Conservation (phyloP, 1,284 basidiomycete genomes). For the Athelia psychrophila region DNA sequence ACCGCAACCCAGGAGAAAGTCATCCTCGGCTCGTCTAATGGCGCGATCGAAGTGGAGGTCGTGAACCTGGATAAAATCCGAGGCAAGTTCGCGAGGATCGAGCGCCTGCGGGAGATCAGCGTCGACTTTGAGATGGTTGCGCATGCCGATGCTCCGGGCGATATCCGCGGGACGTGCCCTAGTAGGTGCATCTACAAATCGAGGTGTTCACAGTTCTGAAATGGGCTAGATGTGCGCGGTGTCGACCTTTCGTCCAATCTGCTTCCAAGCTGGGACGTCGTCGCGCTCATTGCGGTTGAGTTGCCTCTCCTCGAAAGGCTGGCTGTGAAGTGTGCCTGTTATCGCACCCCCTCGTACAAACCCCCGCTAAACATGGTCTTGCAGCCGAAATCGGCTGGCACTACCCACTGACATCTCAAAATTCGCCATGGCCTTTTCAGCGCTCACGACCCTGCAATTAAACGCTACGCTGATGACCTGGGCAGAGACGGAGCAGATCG, state of each 20-base stretch:
- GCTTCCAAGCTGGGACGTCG: conserved; percentile 67
- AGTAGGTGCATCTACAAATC: conserved; percentile 45
- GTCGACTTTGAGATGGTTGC: conserved; percentile 71
- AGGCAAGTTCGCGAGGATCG: conserved; percentile 64
- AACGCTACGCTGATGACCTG: conserved; percentile 73
- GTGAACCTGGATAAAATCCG: conserved; percentile 81
- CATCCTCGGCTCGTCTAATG: conserved; percentile 77
- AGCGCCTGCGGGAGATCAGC: conserved; percentile 73
- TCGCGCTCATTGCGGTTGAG: conserved; percentile 65
- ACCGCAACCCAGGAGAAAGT: conserved; percentile 54
- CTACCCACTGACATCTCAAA: conserved; percentile 24
- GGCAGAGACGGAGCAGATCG: conserved; percentile 59
- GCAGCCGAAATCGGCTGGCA: conserved; percentile 60
- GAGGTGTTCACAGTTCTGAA: conserved; percentile 2
- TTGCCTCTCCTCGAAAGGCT: conserved; percentile 66
- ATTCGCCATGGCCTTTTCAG: conserved; percentile 45
- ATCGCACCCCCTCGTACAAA: conserved; percentile 6
- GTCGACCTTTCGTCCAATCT: conserved; percentile 85
- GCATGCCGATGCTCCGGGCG: conserved; percentile 48
- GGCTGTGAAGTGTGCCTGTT: conserved; percentile 67
- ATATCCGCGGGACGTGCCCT: conserved; percentile 60
- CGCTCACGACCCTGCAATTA: conserved; percentile 69
- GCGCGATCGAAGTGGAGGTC: conserved; percentile 83
- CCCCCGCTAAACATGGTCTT: conserved; percentile 16
- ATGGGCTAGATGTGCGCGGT: conserved; percentile 61